Conservation (phyloP, 805 yeast genomes). For the Ogataea paraovalis region DNA sequence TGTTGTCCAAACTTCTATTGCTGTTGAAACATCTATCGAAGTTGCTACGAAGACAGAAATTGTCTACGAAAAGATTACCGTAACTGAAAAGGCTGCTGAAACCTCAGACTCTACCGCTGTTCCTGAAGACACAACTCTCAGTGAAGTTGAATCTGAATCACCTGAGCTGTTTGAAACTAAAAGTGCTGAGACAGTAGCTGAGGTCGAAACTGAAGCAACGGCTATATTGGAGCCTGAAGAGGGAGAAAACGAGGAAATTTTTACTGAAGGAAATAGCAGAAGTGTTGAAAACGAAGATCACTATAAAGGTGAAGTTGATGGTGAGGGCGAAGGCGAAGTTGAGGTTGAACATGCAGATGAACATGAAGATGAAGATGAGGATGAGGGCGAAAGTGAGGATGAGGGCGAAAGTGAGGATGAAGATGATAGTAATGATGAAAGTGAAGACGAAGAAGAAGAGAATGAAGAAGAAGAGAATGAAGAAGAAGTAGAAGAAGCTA, state of each 20-base stretch:
- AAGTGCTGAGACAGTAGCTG: neutral
- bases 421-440: neutral
- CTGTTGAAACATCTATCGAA: slow-evolving; percentile 6
- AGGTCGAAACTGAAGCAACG: neutral
- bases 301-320: too few relatives aligned
- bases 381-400: neutral
- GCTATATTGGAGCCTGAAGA: neutral
- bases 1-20: slow-evolving; percentile 3
- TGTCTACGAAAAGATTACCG: slow-evolving; percentile 7
- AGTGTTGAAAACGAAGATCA: too few relatives aligned
- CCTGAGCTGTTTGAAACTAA: neutral
- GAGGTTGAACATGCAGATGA: neutral
- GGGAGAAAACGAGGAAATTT: too few relatives aligned
- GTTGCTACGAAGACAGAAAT: neutral
- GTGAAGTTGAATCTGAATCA: neutral
- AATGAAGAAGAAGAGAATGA: neutral
- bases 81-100: slow-evolving; percentile 5
- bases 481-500: neutral
- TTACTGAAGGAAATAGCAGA: too few relatives aligned
- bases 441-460: neutral
- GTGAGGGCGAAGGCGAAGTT: neutral
- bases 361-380: neutral
- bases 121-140: neutral
- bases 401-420: neutral
- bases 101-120: neutral